phyloP scores from a whole-genome alignment of 345 rosid genomes.

The Syzygium grande region DNA sequence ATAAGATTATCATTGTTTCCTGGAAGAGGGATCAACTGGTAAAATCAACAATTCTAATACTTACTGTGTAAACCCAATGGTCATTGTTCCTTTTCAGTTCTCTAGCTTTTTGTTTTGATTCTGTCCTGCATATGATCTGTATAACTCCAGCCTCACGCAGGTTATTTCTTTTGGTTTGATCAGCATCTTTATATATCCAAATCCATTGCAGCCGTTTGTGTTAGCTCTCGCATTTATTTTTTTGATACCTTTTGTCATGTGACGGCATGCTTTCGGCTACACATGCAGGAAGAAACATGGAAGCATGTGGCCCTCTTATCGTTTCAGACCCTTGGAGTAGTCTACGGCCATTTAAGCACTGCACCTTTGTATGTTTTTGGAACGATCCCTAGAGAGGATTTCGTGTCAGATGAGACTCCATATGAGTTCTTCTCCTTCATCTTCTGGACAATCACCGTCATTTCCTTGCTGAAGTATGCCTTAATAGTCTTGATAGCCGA shows the following conservation, averaged over 20 bases:
- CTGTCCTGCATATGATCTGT: not conserved
- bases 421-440: constrained; percentile 50
- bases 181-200: not conserved
- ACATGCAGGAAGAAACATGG: constrained; percentile 40
- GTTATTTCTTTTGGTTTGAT: not conserved
- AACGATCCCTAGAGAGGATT: constrained; percentile 17
- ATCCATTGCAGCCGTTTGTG: not conserved
- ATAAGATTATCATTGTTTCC: not conserved
- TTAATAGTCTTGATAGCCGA: constrained; percentile 44
- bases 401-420: constrained; percentile 24
- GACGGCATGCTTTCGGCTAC: not conserved
- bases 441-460: constrained; percentile 52
- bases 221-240: not conserved
- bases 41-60: not conserved
- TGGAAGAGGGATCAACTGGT: not conserved
- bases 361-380: constrained; percentile 59
- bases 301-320: constrained; percentile 34
- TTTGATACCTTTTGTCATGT: not conserved
- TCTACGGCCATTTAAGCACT: constrained; percentile 46
- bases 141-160: not conserved
- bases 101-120: not conserved
- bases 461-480: constrained; percentile 46
- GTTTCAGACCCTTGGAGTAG: constrained; percentile 50
- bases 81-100: not conserved
- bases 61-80: not conserved